These are phyloP conservation scores for Rhodocollybia butyracea DNA, from an alignment of 768 basidiomycete genomes.

Conservation along the genomic window DNA sequence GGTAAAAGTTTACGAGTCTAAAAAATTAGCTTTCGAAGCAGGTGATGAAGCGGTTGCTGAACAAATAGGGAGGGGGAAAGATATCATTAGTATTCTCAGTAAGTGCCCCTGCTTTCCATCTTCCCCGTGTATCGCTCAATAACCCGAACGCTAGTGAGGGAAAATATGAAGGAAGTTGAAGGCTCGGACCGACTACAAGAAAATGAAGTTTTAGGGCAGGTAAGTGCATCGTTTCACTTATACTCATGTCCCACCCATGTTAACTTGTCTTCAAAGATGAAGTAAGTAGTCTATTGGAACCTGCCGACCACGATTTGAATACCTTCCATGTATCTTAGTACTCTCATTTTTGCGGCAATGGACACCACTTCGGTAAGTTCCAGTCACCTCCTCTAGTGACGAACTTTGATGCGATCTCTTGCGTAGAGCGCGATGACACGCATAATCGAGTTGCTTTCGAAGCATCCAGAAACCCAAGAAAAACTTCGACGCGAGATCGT, in stretches of 20 bases:
- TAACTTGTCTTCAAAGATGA: conserved; percentile 1
- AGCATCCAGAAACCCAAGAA: conserved; percentile 33
- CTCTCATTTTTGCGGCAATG: conserved; percentile 36
- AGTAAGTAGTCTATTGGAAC: not conserved
- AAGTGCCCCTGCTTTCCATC: too few species aligned
- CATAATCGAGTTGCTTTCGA: conserved; percentile 28
- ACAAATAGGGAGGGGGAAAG: conserved; percentile 29
- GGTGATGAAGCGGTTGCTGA: conserved; percentile 22
- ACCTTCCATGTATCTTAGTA: conserved; percentile 16
- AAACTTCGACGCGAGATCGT: conserved; percentile 32
- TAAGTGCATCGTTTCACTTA: conserved; percentile 9
- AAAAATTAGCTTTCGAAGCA: conserved; percentile 22
- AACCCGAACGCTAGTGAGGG: conserved; percentile 22
- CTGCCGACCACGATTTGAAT: not conserved
- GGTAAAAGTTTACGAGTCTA: conserved; percentile 21
- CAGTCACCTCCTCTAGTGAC: not conserved
- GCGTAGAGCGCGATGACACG: conserved; percentile 26
- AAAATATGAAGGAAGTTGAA: conserved; percentile 29
- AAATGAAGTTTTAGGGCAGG: conserved; percentile 32
- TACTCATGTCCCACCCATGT: not conserved
- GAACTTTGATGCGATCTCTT: not conserved
- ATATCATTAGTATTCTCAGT: conserved; percentile 35
- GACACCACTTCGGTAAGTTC: conserved; percentile 34
- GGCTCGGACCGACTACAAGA: conserved; percentile 29
- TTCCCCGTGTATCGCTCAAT: not conserved